phyloP scores from a whole-genome alignment of 139 green algal species.

The Mesotaenium endlicherianum region DNA sequence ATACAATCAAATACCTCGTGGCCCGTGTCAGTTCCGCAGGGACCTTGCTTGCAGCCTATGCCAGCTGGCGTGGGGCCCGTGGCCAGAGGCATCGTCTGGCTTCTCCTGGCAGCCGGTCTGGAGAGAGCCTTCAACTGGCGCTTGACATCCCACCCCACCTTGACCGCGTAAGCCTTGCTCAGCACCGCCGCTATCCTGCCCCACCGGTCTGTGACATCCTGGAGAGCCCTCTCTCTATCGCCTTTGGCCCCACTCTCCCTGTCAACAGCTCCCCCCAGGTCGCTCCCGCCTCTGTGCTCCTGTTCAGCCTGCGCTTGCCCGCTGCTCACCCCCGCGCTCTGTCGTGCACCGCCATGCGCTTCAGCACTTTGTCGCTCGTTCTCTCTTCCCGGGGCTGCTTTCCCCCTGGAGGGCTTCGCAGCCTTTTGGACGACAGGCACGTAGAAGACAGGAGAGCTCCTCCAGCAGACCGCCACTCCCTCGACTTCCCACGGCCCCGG shows the following conservation, averaged over 20 bases:
- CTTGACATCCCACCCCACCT: conserved; percentile 43
- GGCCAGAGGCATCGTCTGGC: too few relatives aligned
- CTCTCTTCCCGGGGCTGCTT: background rate
- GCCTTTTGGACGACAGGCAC: conserved; percentile 12
- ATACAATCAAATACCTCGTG: too few relatives aligned
- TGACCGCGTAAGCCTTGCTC: background rate
- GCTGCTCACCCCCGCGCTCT: too few relatives aligned
- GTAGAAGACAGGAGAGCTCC: conserved; percentile 45
- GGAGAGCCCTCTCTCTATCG: background rate
- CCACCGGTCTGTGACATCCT: conserved; percentile 15
- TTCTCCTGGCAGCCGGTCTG: background rate
- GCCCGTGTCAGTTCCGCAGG: too few relatives aligned
- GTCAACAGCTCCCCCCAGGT: too few relatives aligned
- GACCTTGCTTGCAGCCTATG: too few relatives aligned
- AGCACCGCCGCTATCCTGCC: conserved; percentile 8
- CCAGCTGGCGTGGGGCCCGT: too few relatives aligned
- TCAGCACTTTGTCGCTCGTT: too few relatives aligned
- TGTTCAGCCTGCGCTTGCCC: too few relatives aligned
- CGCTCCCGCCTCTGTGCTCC: too few relatives aligned
- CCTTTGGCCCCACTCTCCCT: background rate
- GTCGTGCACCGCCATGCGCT: too few relatives aligned
- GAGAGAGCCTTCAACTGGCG: conserved; percentile 23
- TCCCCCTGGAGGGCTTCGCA: background rate
- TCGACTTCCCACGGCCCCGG: conserved; percentile 13
- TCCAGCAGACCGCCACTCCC: conserved; percentile 40